Conservation (phyloP, 2,329 filamentous ascomycete genomes). For the Aureobasidium sp. region DNA sequence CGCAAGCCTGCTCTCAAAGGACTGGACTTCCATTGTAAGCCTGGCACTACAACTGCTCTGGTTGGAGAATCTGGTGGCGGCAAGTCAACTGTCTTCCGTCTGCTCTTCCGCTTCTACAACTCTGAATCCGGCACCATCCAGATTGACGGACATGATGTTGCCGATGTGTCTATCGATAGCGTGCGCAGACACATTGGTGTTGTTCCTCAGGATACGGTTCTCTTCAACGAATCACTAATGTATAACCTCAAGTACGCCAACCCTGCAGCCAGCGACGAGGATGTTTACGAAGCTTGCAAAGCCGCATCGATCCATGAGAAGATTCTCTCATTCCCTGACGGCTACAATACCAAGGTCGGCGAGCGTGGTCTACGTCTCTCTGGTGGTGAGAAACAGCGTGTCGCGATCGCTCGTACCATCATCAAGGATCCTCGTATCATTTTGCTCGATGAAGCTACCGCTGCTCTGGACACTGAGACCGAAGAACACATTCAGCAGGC, state of each 20-base stretch:
- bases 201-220: conserved; percentile 89
- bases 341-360: conserved; percentile 83
- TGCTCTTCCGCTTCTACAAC: conserved; percentile 97
- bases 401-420: conserved; percentile 88
- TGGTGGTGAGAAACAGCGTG: conserved; percentile 87
- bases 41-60: conserved; percentile 89
- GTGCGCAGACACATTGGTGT: conserved; percentile 86
- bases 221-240: conserved; percentile 93
- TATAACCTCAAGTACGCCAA: conserved; percentile 92
- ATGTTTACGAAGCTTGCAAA: conserved; percentile 73
- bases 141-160: conserved; percentile 77
- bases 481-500: conserved; percentile 90
- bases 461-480: conserved; percentile 82
- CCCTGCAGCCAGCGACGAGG: conserved; percentile 68
- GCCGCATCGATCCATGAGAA: conserved; percentile 90
- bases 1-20: conserved; percentile 79
- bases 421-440: conserved; percentile 88
- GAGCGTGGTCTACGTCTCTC: conserved; percentile 81
- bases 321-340: conserved; percentile 80
- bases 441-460: conserved; percentile 87
- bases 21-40: conserved; percentile 74
- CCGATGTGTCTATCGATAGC: conserved; percentile 87
- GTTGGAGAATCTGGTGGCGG: conserved; percentile 95
- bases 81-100: conserved; percentile 91
- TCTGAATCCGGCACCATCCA: conserved; percentile 70